Conservation (phyloP, 2,329 filamentous ascomycete genomes). For the Penicillium nordicum region DNA sequence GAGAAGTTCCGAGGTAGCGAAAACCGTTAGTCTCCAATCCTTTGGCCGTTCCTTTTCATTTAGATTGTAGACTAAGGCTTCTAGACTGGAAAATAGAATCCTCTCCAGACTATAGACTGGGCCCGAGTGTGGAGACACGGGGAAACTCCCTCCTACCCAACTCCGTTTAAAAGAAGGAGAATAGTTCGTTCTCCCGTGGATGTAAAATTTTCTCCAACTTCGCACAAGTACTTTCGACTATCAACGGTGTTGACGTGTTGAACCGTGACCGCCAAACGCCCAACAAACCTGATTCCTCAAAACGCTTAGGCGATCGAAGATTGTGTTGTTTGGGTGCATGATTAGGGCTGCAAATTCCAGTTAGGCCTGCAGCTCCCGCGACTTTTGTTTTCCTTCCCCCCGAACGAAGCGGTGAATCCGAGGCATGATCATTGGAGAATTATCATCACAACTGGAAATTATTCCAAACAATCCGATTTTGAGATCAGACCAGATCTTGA, state of each 20-base stretch:
- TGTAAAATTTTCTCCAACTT: background rate
- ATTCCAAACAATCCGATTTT: conserved; percentile 13
- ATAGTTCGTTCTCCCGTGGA: background rate
- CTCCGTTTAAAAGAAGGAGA: background rate
- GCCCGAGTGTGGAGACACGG: conserved; percentile 7
- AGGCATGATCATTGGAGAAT: conserved; percentile 1
- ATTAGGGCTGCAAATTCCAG: conserved; percentile 3
- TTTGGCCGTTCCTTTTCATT: background rate
- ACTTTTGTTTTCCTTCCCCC: background rate
- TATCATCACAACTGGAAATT: background rate
- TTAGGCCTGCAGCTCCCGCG: background rate
- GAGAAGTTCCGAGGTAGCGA: background rate
- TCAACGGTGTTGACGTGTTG: conserved; percentile 14
- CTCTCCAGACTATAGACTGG: conserved; percentile 4
- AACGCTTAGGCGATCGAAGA: background rate
- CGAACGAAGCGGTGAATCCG: conserved; percentile 10
- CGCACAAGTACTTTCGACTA: background rate
- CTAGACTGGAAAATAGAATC: conserved; percentile 1
- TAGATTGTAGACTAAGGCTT: background rate
- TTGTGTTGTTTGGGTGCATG: conserved; percentile 1
- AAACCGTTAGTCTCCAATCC: conserved; percentile 1
- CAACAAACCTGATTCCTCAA: conserved; percentile 1
- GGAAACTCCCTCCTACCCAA: background rate
- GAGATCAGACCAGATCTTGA: conserved; percentile 2
- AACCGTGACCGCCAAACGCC: conserved; percentile 8